Evolutionary conservation across 2,329 filamentous ascomycete genomes (phyloP), one percentile per base, ranked within the genome.

Genomic region (Epichloe sp.): DNA sequence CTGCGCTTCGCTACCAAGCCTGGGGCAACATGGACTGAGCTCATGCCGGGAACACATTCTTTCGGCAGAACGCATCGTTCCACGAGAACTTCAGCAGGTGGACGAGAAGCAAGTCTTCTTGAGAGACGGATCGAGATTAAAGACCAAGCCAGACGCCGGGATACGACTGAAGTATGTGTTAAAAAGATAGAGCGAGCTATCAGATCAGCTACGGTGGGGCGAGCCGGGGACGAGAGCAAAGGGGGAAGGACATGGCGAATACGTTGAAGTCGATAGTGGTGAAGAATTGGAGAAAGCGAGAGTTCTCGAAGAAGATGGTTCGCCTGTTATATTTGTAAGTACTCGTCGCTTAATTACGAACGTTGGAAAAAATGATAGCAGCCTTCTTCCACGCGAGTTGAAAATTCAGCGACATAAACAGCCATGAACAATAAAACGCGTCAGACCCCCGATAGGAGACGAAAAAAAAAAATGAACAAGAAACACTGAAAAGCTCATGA

Each of bases 81-180:
- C 3, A 85, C 80, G 6, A 88, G 71, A 8, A 73, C 71, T 53
- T 79, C 74, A 5, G 77, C 71, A 3, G 78, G 76, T 0, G 82
- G 83, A 1, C 84, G 74, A 8, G 73, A 67, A 17, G 78, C 74
- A 2, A 87, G 71, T 11, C 77, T 76, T 46, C 78, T 77, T 26
- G 81, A 77, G 4, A 88, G 72, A 34, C 78, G 78, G 59, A 86
- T 86, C 48, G 77, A 76, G 5, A 81, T 77, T 3, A 88, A 72
- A 14, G 75, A 82, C 51, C 81, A 76, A 44, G 77, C 78, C 3
- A 88, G 74, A 21, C 73, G 71, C 19, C 82, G 77, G 3, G 83
- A 84, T 23, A 83, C 75, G 44, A 83, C 73, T 36, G 82, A 78
- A 14, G 80, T 86, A 50, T 76, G 72, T 41, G 82, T 84, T 42